Percentiles rank a stretch among this genome's conserved stretches.
These are phyloP conservation scores for Mucor mucedo DNA, from an alignment of 371 early-diverging fungal genomes.

Conservation along the genomic window DNA sequence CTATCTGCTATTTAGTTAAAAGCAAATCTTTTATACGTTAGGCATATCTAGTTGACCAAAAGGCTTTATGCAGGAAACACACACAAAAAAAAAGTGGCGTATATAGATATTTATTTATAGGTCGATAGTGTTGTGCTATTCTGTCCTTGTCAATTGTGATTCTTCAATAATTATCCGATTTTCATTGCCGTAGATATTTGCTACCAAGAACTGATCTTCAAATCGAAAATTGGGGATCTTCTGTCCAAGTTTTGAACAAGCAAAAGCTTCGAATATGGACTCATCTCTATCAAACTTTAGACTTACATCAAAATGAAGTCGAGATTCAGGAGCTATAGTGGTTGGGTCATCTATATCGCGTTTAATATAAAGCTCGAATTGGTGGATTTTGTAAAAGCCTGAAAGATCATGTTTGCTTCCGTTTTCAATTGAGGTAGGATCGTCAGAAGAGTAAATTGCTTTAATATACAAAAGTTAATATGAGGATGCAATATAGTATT, in stretches of 20 bases:
- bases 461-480: too few species aligned
- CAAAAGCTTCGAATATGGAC: constrained; percentile 8
- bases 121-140: too few species aligned
- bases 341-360: constrained; percentile 5
- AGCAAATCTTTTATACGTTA: too few species aligned
- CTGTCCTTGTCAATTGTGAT: background rate
- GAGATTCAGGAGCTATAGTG: background rate
- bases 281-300: constrained; percentile 9
- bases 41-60: too few species aligned
- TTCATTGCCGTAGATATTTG: constrained; percentile 4
- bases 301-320: constrained; percentile 8
- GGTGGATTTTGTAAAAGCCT: constrained; percentile 13
- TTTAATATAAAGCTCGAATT: constrained; percentile 16
- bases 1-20: too few species aligned
- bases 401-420: background rate
- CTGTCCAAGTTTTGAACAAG: background rate
- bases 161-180: background rate
- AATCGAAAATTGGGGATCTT: constrained; percentile 17
- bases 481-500: too few species aligned
- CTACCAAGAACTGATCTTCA: constrained; percentile 16
- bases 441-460: constrained; percentile 10
- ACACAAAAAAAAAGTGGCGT: too few species aligned
- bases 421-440: background rate
- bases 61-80: too few species aligned
- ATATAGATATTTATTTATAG: too few species aligned